phyloP scores from a whole-genome alignment of 495 filamentous ascomycete genomes.

The Hypoxylon subgilvum region DNA sequence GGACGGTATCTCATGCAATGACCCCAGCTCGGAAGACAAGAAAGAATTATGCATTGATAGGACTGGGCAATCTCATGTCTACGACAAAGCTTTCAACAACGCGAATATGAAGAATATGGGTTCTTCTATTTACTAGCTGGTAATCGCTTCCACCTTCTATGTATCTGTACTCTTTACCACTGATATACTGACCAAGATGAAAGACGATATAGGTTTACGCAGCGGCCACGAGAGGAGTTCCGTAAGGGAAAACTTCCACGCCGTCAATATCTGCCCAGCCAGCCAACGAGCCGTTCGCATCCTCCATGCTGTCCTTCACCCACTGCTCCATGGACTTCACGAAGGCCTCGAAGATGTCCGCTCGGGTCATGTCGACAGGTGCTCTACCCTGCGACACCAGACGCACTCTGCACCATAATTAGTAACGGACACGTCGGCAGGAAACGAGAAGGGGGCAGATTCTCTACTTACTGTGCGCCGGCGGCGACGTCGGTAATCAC shows the following conservation, averaged over 20 bases:
- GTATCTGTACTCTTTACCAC: no score
- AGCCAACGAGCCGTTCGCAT: background rate
- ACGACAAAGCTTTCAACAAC: no score
- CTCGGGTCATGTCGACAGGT: conserved; percentile 56
- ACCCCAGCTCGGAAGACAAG: no score
- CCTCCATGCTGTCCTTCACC: conserved; percentile 14
- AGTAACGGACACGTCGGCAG: background rate
- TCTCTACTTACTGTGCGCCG: conserved; percentile 48
- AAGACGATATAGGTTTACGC: background rate
- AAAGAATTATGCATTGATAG: no score
- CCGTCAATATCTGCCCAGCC: conserved; percentile 1
- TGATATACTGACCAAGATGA: background rate
- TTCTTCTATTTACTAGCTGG: no score
- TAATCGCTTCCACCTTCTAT: no score
- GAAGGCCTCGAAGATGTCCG: conserved; percentile 47
- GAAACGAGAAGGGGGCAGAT: background rate
- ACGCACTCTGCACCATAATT: conserved; percentile 43
- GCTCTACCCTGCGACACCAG: conserved; percentile 59
- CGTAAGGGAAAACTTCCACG: background rate
- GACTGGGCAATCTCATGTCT: no score
- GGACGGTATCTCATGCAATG: no score
- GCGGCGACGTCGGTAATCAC: conserved; percentile 57
- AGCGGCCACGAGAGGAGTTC: background rate
- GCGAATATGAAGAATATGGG: no score
- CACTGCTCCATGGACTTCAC: conserved; percentile 33